Evolutionary conservation across 257 asterid genomes (phyloP).

Genomic region (Ajuga chamaepitys): DNA sequence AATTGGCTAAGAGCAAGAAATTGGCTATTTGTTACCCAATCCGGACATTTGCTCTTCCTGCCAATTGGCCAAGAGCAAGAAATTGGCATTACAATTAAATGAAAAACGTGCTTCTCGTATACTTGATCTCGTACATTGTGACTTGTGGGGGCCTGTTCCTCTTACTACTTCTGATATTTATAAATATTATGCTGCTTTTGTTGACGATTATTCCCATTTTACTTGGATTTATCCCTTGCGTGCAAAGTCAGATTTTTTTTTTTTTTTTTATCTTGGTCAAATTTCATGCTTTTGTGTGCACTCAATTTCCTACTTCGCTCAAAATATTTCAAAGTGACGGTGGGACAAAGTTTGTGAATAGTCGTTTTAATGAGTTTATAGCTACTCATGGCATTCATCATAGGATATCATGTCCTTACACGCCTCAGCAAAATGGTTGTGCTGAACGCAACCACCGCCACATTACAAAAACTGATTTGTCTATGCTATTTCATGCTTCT

Average conservation of each 20-base stretch:
- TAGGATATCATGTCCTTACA: too few relatives aligned
- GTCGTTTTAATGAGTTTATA: too few relatives aligned
- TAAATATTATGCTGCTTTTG: conserved; percentile 1
- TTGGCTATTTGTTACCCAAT: neutral
- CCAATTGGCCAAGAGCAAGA: neutral
- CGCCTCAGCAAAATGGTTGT: too few relatives aligned
- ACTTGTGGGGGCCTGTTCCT: neutral
- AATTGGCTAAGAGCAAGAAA: neutral
- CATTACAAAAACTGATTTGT: too few relatives aligned
- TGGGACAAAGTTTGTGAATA: too few relatives aligned
- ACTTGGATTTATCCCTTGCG: conserved; percentile 5
- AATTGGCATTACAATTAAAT: neutral
- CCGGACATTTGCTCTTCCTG: neutral
- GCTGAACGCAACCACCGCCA: too few relatives aligned
- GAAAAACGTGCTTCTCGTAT: neutral
- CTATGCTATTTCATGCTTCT: too few relatives aligned
- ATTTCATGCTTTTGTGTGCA: too few relatives aligned
- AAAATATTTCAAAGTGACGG: too few relatives aligned
- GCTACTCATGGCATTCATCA: too few relatives aligned
- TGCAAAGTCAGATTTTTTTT: neutral
- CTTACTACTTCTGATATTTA: neutral
- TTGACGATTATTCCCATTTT: conserved; percentile 1
- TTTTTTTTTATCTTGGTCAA: too few relatives aligned
- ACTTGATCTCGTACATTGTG: conserved; percentile 1
- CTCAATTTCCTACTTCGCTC: too few relatives aligned